Percentiles rank a stretch among this genome's conserved stretches.
phyloP scores from a whole-genome alignment of 129 eudicot genomes.

The Pseudognaphalium luteoalbum region DNA sequence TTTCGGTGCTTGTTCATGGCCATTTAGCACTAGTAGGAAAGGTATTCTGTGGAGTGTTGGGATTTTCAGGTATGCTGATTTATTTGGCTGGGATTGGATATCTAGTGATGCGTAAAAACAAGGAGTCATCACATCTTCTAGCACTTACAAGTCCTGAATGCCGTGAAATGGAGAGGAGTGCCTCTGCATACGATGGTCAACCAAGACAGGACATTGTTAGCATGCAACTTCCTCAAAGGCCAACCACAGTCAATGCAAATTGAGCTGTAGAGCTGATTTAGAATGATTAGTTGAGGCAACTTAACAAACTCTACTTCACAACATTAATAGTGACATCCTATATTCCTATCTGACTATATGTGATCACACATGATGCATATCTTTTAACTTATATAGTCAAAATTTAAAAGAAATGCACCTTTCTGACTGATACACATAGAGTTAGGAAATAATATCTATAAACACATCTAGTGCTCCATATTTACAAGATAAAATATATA shows the following conservation, averaged over 20 bases:
- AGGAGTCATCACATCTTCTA: slow-evolving; percentile 60
- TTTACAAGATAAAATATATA: no score
- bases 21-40: slow-evolving; percentile 45
- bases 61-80: slow-evolving; percentile 68
- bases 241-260: slow-evolving; percentile 2
- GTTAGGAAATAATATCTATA: neutral
- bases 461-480: neutral
- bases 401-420: neutral
- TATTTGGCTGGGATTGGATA: slow-evolving; percentile 73
- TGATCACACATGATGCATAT: neutral
- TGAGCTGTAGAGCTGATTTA: slow-evolving; percentile 30
- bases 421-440: no score
- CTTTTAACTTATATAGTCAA: neutral
- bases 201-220: slow-evolving; percentile 81
- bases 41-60: slow-evolving; percentile 64
- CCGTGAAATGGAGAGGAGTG: slow-evolving; percentile 35
- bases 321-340: no score
- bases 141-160: slow-evolving; percentile 58
- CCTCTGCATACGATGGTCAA: slow-evolving; percentile 31
- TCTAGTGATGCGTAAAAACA: slow-evolving; percentile 75
- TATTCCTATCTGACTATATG: neutral
- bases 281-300: slow-evolving; percentile 11
- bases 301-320: no score
- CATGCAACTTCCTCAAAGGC: slow-evolving; percentile 85
- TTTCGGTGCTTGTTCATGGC: slow-evolving; percentile 61